These are phyloP conservation scores for Asparagopsis taxiformis DNA, from an alignment of 31 red algal species.

Conservation along the genomic window DNA sequence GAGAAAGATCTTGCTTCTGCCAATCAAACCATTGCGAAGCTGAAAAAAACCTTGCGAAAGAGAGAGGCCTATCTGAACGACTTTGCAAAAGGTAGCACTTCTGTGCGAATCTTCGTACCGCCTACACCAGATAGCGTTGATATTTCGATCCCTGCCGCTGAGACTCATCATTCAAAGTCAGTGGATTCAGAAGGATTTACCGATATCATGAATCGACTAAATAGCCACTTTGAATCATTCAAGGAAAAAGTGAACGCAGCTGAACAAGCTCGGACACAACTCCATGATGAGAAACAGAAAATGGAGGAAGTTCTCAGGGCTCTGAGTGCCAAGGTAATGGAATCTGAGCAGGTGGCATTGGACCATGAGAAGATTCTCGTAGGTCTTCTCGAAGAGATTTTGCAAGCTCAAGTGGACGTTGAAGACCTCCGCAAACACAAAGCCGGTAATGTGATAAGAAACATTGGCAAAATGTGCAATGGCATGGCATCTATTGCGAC, in stretches of 20 bases:
- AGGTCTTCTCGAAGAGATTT: slow-evolving; percentile 3
- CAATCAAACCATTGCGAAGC: neutral
- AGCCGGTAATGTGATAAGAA: slow-evolving; percentile 42
- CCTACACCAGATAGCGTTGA: neutral
- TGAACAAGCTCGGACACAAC: slow-evolving; percentile 10
- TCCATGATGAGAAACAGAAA: slow-evolving; percentile 18
- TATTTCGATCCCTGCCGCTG: neutral
- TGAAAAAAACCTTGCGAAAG: neutral
- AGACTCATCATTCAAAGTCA: neutral
- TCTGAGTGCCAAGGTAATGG: slow-evolving; percentile 6
- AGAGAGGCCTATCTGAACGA: neutral
- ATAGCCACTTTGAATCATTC: slow-evolving; percentile 19
- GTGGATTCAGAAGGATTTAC: slow-evolving; percentile 22
- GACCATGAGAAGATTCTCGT: slow-evolving; percentile 18
- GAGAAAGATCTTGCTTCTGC: too few relatives aligned
- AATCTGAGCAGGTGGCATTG: slow-evolving; percentile 22
- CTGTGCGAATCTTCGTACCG: neutral
- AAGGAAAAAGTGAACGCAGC: slow-evolving; percentile 19
- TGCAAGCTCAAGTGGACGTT: slow-evolving; percentile 23
- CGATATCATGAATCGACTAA: slow-evolving; percentile 6
- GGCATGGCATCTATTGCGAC: slow-evolving; percentile 32
- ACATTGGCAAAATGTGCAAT: slow-evolving; percentile 52
- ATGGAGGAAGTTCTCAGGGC: slow-evolving; percentile 11
- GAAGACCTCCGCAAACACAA: slow-evolving; percentile 41
- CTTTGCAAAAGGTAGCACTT: neutral